A percentile compares a stretch with the other conserved stretches of the same genome.
These are phyloP conservation scores for Calocybe indica DNA, from an alignment of 768 basidiomycete species.

Conservation along the genomic window DNA sequence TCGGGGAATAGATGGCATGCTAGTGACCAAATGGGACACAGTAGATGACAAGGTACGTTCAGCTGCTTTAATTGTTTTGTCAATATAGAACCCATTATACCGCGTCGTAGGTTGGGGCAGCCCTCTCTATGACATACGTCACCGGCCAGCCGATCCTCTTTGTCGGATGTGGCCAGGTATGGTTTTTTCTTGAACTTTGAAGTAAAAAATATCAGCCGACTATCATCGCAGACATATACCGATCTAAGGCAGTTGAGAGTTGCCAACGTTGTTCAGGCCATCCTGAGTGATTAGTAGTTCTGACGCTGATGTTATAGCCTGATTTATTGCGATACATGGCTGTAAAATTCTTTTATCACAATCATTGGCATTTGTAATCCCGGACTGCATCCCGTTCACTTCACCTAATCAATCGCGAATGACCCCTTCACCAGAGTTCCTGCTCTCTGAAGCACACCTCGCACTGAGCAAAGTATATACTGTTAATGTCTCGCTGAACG, in stretches of 20 bases:
- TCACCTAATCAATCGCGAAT: background rate
- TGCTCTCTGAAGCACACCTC: constrained; percentile 71
- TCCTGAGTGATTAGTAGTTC: constrained; percentile 59
- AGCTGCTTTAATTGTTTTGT: background rate
- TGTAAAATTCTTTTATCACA: background rate
- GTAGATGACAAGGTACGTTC: constrained; percentile 86
- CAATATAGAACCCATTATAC: background rate
- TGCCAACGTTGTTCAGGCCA: constrained; percentile 88
- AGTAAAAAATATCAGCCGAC: background rate
- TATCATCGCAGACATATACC: constrained; percentile 75
- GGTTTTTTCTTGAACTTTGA: constrained; percentile 13
- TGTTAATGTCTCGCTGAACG: constrained; percentile 1
- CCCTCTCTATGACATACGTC: constrained; percentile 98
- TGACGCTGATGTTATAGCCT: background rate
- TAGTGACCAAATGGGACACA: constrained; percentile 99
- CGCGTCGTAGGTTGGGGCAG: constrained; percentile 80
- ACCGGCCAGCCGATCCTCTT: constrained; percentile 98
- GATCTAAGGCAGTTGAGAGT: constrained; percentile 90
- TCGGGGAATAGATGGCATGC: constrained; percentile 96
- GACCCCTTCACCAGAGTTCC: constrained; percentile 41
- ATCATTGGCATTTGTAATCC: background rate
- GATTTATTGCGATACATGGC: background rate
- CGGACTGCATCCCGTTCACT: background rate
- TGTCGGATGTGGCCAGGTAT: constrained; percentile 94
- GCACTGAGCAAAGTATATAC: constrained; percentile 48